Conservation (phyloP, 768 basidiomycete genomes). For the Boletus subparvulus region DNA sequence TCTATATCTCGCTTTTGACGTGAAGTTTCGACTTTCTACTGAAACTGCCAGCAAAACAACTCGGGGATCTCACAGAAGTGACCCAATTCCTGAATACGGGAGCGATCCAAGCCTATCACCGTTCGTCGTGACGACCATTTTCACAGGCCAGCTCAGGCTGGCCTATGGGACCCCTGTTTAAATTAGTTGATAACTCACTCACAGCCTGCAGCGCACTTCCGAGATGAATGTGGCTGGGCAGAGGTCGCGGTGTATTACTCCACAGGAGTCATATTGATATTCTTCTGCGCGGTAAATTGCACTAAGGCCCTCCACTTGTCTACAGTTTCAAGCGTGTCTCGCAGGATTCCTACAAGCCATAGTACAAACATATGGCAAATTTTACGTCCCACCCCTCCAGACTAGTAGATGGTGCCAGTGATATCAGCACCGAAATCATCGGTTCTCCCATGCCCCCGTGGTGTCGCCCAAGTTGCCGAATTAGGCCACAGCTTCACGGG, state of each 20-base stretch:
- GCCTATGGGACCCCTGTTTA: not conserved
- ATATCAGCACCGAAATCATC: constrained; percentile 54
- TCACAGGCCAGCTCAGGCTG: no score
- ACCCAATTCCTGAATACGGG: not conserved
- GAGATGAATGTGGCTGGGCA: not conserved
- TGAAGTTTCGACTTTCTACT: not conserved
- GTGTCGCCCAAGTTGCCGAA: not conserved
- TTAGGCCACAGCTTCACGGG: no score
- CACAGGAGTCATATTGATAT: no score
- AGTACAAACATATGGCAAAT: no score
- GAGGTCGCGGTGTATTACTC: no score
- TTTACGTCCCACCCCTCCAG: no score
- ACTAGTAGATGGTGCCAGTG: not conserved
- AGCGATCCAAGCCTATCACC: not conserved
- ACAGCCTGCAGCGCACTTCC: not conserved
- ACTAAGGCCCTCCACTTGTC: not conserved
- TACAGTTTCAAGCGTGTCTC: not conserved
- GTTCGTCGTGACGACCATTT: not conserved
- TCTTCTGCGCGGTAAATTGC: not conserved
- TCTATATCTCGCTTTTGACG: not conserved
- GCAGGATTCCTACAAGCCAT: not conserved
- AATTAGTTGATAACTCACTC: not conserved
- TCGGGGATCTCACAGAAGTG: not conserved
- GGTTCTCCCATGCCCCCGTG: constrained; percentile 3
- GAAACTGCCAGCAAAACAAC: not conserved